phyloP scores from a whole-genome alignment of 495 filamentous ascomycete genomes.

The Penicillium daleae region DNA sequence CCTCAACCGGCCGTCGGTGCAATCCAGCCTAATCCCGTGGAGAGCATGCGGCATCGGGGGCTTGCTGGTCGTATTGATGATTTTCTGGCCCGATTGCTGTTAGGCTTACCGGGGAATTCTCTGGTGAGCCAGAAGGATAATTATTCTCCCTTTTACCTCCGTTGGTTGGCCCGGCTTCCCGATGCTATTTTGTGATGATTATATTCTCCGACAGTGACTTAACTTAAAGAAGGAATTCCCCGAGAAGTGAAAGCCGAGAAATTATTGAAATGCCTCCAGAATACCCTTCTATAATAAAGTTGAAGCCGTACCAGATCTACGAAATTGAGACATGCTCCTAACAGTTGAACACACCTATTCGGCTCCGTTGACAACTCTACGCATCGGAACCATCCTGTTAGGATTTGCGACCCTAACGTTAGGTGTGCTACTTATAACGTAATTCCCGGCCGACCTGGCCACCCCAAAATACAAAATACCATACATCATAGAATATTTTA shows the following conservation, averaged over 20 bases:
- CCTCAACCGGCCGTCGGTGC: conserved; percentile 18
- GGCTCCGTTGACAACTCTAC: background rate
- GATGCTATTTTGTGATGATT: background rate
- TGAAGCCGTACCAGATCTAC: background rate
- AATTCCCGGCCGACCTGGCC: too few relatives aligned
- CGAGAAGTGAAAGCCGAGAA: background rate
- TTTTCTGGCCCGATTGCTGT: conserved; percentile 10
- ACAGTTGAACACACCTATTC: background rate
- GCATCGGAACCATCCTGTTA: too few relatives aligned
- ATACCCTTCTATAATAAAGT: background rate
- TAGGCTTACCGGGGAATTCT: background rate
- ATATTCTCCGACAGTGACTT: background rate
- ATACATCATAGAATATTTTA: too few relatives aligned
- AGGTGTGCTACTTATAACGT: too few relatives aligned
- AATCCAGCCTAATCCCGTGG: conserved; percentile 5
- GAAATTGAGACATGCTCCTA: background rate
- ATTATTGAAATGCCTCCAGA: background rate
- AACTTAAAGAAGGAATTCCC: background rate
- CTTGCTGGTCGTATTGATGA: conserved; percentile 5
- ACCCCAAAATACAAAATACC: too few relatives aligned
- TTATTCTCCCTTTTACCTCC: background rate
- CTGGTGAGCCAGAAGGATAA: background rate
- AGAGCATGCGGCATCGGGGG: background rate
- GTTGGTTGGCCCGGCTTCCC: background rate
- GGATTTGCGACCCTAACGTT: too few relatives aligned